Conservation (phyloP, 192 early-diverging fungal genomes). For the Podila minutissima region DNA sequence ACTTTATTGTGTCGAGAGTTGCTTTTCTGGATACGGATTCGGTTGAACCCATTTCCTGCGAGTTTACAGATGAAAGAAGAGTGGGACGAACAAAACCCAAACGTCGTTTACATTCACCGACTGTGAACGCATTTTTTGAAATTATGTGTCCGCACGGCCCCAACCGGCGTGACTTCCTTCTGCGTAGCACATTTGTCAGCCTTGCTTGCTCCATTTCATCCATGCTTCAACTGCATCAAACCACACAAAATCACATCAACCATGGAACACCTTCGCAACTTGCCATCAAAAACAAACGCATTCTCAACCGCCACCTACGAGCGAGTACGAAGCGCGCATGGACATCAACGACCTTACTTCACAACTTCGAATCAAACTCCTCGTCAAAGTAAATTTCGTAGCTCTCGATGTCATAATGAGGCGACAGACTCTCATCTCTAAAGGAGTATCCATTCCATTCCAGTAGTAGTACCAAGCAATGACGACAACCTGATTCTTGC, state of each 20-base stretch:
- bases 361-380: not conserved
- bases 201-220: not conserved
- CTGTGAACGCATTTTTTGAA: too few relatives aligned
- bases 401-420: not conserved
- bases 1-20: too few relatives aligned
- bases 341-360: not conserved
- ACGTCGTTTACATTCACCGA: too few relatives aligned
- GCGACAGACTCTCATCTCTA: not conserved
- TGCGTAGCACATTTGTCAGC: too few relatives aligned
- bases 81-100: too few relatives aligned
- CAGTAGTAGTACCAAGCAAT: not conserved
- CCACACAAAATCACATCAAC: not conserved
- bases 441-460: not conserved
- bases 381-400: not conserved
- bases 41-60: too few relatives aligned
- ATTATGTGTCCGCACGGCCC: too few relatives aligned
- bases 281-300: slow-evolving; percentile 3
- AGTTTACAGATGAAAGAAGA: too few relatives aligned
- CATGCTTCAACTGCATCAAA: not conserved
- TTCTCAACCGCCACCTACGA: slow-evolving; percentile 3
- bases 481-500: slow-evolving; percentile 2
- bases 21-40: too few relatives aligned
- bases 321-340: not conserved
- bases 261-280: slow-evolving; percentile 5
- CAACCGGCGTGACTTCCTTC: too few relatives aligned